These are phyloP conservation scores for Suillus alpinus DNA, from an alignment of 768 basidiomycete genomes.

Conservation along the genomic window DNA sequence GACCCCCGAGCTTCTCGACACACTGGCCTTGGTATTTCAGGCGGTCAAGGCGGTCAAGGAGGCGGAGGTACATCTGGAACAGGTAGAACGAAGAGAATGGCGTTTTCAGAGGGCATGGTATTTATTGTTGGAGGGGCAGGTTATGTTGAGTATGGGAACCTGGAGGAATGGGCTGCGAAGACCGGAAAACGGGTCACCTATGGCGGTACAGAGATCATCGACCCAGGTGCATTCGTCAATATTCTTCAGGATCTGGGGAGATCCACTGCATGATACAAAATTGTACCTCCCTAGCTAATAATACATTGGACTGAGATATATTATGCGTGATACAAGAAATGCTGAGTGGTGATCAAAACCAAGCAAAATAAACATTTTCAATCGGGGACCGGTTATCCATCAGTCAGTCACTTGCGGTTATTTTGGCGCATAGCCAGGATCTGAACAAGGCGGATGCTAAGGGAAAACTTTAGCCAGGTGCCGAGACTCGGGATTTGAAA, in stretches of 20 bases:
- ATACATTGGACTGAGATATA: neutral
- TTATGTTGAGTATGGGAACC: constrained; percentile 95
- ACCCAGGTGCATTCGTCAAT: constrained; percentile 81
- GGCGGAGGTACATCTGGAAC: constrained; percentile 30
- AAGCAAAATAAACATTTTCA: neutral
- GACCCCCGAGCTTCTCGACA: constrained; percentile 83
- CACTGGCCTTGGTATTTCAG: constrained; percentile 44
- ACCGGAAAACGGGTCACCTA: constrained; percentile 87
- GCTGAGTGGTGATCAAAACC: neutral
- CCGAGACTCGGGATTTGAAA: neutral
- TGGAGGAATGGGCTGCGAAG: constrained; percentile 88
- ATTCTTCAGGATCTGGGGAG: constrained; percentile 67
- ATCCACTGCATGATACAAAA: constrained; percentile 23
- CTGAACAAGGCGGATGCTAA: constrained; percentile 77
- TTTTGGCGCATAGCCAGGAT: constrained; percentile 66
- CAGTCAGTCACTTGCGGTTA: constrained; percentile 47
- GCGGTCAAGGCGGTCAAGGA: constrained; percentile 43
- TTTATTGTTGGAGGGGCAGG: constrained; percentile 97
- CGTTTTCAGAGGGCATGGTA: constrained; percentile 84
- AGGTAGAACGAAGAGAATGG: constrained; percentile 59
- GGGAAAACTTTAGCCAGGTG: constrained; percentile 11
- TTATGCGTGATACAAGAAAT: neutral
- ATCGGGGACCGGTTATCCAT: neutral
- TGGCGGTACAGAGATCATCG: constrained; percentile 93
- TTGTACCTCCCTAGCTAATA: constrained; percentile 2